These are phyloP conservation scores for Vitis rupestris DNA, from an alignment of 164 flowering plant genomes.

Conservation along the genomic window DNA sequence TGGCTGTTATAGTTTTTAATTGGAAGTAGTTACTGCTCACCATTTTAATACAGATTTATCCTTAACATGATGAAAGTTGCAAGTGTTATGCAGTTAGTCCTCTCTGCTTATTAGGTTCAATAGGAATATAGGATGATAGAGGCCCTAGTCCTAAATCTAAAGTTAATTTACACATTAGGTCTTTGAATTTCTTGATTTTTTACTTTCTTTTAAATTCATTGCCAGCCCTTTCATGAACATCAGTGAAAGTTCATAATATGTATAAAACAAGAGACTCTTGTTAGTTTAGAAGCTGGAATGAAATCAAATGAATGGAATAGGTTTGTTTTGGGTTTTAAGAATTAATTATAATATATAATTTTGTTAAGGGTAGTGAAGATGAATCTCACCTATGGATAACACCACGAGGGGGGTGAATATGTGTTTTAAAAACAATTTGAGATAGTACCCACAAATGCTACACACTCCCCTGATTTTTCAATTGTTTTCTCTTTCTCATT, in stretches of 20 bases:
- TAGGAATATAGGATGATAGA: background rate
- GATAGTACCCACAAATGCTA: too few species aligned
- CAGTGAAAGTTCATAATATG: background rate
- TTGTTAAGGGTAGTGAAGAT: background rate
- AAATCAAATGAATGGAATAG: background rate
- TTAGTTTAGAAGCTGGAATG: background rate
- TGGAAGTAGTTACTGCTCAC: background rate
- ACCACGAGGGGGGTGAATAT: too few species aligned
- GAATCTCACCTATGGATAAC: too few species aligned
- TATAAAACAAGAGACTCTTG: background rate
- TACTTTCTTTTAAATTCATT: background rate
- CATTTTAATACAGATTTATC: background rate
- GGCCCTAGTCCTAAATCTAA: background rate
- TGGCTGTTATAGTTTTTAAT: background rate
- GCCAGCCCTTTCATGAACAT: background rate
- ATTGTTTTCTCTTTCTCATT: too few species aligned
- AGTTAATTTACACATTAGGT: background rate
- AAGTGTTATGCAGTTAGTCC: too few species aligned
- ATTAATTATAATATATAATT: background rate
- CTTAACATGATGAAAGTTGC: too few species aligned
- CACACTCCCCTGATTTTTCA: too few species aligned
- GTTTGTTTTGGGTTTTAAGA: background rate
- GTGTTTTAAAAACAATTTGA: too few species aligned
- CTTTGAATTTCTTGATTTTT: background rate
- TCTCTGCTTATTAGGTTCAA: background rate